Percentiles rank a stretch among this genome's conserved stretches.
Evolutionary conservation across 2,329 filamentous ascomycete species (phyloP).

Genomic region (Scytalidium sp.): DNA sequence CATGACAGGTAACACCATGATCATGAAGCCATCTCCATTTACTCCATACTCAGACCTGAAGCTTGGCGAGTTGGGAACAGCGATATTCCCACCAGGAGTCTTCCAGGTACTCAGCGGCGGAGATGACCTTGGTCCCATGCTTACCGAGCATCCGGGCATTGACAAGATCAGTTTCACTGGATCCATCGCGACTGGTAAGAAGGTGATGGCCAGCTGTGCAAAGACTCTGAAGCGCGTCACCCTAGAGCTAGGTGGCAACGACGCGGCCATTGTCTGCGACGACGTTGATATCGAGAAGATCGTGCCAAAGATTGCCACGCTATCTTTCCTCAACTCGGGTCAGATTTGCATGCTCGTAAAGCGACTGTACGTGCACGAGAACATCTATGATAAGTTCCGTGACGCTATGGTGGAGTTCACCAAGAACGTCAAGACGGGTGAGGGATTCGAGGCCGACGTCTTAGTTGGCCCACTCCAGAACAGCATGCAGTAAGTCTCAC

Average conservation of each 20-base stretch:
- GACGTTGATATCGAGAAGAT: conserved; percentile 46
- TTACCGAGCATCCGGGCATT: conserved; percentile 48
- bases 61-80: conserved; percentile 45
- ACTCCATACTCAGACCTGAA: conserved; percentile 51
- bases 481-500: conserved; percentile 49
- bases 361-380: conserved; percentile 57
- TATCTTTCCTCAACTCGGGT: conserved; percentile 48
- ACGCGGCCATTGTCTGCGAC: conserved; percentile 48
- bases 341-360: conserved; percentile 55
- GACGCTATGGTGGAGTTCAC: conserved; percentile 45
- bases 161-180: conserved; percentile 56
- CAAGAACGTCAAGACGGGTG: conserved; percentile 36
- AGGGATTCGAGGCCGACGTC: conserved; percentile 28
- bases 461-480: conserved; percentile 59
- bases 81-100: conserved; percentile 50
- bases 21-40: conserved; percentile 55
- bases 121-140: conserved; percentile 46
- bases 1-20: conserved; percentile 49
- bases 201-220: conserved; percentile 44
- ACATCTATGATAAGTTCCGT: conserved; percentile 44
- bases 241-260: conserved; percentile 51
- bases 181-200: conserved; percentile 44
- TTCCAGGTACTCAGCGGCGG: conserved; percentile 35
- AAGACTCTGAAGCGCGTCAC: conserved; percentile 50
- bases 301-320: conserved; percentile 39